Evolutionary conservation across 305 asterid species (phyloP).

Genomic region (Caryopteris hybrid): DNA sequence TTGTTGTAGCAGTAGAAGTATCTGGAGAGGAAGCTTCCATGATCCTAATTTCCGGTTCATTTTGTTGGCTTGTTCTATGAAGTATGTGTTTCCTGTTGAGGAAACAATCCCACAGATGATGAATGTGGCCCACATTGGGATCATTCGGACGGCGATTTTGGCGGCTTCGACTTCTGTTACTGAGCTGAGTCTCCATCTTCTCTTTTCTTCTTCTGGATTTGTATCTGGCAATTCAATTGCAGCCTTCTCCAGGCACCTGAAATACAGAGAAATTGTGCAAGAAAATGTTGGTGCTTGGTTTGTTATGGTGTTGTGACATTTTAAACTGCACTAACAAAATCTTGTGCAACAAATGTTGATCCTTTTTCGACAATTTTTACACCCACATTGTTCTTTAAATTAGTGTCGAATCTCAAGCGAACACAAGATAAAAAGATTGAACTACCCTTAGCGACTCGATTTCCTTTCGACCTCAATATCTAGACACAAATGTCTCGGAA

Average conservation of each 20-base stretch:
- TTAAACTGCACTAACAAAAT: no score
- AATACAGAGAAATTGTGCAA: not conserved
- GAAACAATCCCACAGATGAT: conserved; percentile 36
- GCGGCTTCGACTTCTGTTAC: conserved; percentile 30
- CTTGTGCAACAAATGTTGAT: no score
- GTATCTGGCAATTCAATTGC: conserved; percentile 19
- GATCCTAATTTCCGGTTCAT: conserved; percentile 29
- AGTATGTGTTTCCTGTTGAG: conserved; percentile 48
- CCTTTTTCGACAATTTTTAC: no score
- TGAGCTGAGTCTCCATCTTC: conserved; percentile 27
- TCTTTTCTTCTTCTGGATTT: not conserved
- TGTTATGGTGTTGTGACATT: no score
- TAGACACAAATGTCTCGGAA: no score
- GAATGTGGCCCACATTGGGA: conserved; percentile 46
- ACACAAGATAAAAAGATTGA: no score
- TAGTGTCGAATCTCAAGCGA: no score
- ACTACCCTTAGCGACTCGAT: no score
- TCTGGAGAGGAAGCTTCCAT: conserved; percentile 35
- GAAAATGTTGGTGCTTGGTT: not conserved
- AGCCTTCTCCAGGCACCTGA: conserved; percentile 43
- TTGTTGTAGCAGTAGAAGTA: conserved; percentile 22
- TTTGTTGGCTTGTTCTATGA: conserved; percentile 42
- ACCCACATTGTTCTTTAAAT: no score
- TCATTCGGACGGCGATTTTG: conserved; percentile 28
- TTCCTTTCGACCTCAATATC: no score